These are phyloP conservation scores for Botrytis fragariae DNA, from an alignment of 2,329 filamentous ascomycete species.

Conservation along the genomic window DNA sequence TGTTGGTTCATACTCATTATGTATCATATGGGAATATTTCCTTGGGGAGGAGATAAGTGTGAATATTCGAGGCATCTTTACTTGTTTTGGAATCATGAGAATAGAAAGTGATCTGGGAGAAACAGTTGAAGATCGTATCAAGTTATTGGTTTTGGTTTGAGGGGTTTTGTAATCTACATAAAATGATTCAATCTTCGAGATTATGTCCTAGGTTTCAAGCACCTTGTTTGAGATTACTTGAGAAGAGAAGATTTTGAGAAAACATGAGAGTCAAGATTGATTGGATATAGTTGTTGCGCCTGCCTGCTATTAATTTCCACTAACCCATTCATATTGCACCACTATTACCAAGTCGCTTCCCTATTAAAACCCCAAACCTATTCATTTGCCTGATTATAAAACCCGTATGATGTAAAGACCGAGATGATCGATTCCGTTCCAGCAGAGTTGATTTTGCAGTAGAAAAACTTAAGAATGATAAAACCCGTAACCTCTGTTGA, in stretches of 20 bases:
- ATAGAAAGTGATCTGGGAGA: accelerated
- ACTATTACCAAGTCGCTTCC: neutral
- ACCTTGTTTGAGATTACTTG: neutral
- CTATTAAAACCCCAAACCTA: neutral
- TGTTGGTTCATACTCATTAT: neutral
- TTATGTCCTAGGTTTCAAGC: neutral
- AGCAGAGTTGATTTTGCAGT: neutral
- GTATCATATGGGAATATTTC: neutral
- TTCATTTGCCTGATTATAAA: neutral
- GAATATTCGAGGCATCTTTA: too few species aligned
- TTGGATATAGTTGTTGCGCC: too few species aligned
- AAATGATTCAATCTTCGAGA: neutral
- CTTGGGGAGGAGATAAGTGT: neutral
- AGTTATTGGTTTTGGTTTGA: neutral
- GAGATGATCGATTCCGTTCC: neutral
- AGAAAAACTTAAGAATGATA: neutral
- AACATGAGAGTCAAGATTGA: too few species aligned
- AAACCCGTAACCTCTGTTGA: neutral
- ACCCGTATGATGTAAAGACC: neutral
- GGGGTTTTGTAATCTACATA: neutral
- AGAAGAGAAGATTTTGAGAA: neutral
- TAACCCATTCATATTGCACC: neutral
- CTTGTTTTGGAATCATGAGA: neutral
- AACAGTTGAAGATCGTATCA: neutral
- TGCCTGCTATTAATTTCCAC: neutral